Evolutionary conservation across 2,329 filamentous ascomycete genomes (phyloP).

Genomic region (Fusarium oligoseptatum): DNA sequence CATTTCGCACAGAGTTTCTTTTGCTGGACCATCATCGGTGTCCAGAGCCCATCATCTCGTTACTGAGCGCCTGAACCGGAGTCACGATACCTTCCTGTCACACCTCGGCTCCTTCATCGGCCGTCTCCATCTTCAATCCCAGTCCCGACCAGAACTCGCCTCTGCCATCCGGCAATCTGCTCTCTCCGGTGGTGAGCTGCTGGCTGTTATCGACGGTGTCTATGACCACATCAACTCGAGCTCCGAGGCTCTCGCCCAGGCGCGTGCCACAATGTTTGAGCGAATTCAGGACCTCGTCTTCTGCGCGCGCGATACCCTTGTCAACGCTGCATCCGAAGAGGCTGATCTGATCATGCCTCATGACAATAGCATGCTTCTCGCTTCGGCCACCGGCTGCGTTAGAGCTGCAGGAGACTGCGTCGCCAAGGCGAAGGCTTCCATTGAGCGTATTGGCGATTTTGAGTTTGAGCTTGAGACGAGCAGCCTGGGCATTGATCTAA

Average conservation of each 20-base stretch:
- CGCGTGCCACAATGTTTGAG: constrained; percentile 82
- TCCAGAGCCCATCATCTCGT: constrained; percentile 79
- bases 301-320: constrained; percentile 84
- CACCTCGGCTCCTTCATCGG: constrained; percentile 95
- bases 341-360: constrained; percentile 86
- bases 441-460: constrained; percentile 92
- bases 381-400: constrained; percentile 88
- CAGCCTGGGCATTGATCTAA: constrained; percentile 68
- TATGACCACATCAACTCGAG: constrained; percentile 81
- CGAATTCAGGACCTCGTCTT: constrained; percentile 84
- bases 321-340: constrained; percentile 74
- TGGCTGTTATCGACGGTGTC: constrained; percentile 85
- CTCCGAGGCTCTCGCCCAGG: constrained; percentile 74
- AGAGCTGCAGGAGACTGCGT: constrained; percentile 93
- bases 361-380: constrained; percentile 80
- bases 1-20: constrained; percentile 81
- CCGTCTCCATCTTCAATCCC: constrained; percentile 88
- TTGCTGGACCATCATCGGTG: constrained; percentile 75
- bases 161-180: constrained; percentile 87
- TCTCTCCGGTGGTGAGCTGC: constrained; percentile 81
- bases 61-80: constrained; percentile 82
- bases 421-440: constrained; percentile 84
- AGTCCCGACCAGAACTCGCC: constrained; percentile 86
- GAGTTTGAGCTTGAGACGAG: constrained; percentile 80
- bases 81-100: constrained; percentile 90